Evolutionary conservation across 2,329 filamentous ascomycete genomes (phyloP).

Genomic region (Exophiala sp.): DNA sequence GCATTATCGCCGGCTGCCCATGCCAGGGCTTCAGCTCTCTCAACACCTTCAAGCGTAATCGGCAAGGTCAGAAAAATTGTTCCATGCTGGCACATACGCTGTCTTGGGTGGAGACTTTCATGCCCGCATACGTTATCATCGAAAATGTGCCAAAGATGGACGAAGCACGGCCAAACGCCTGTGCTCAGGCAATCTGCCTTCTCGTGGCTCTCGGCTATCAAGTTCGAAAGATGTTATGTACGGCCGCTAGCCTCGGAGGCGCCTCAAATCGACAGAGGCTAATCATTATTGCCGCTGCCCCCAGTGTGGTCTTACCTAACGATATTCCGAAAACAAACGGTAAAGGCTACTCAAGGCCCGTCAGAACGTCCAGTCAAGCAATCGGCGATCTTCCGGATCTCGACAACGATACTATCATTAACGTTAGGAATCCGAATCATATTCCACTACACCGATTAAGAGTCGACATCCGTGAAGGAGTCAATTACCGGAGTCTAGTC

Average conservation of each 20-base stretch:
- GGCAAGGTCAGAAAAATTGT: slow-evolving; percentile 62
- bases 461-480: slow-evolving; percentile 29
- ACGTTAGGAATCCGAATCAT: slow-evolving; percentile 67
- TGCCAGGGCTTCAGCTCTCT: slow-evolving; percentile 71
- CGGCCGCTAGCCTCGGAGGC: slow-evolving; percentile 67
- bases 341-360: slow-evolving; percentile 27
- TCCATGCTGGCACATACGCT: slow-evolving; percentile 75
- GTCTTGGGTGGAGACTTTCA: slow-evolving; percentile 69
- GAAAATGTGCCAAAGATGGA: slow-evolving; percentile 74
- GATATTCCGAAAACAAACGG: slow-evolving; percentile 66
- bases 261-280: slow-evolving; percentile 64
- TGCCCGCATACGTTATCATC: slow-evolving; percentile 69
- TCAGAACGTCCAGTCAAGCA: slow-evolving; percentile 47
- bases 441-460: slow-evolving; percentile 44
- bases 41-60: slow-evolving; percentile 57
- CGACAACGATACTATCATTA: slow-evolving; percentile 59
- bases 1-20: slow-evolving; percentile 70
- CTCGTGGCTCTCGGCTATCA: slow-evolving; percentile 78
- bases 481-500: slow-evolving; percentile 47
- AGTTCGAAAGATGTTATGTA: slow-evolving; percentile 62
- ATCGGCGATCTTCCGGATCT: slow-evolving; percentile 61
- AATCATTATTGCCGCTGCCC: slow-evolving; percentile 69
- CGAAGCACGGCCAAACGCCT: slow-evolving; percentile 56
- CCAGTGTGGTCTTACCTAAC: slow-evolving; percentile 56
- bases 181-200: slow-evolving; percentile 69